Percentiles rank a stretch among this genome's conserved stretches.
phyloP scores from a whole-genome alignment of 2,329 filamentous ascomycete species.

The Fusarium secorum region DNA sequence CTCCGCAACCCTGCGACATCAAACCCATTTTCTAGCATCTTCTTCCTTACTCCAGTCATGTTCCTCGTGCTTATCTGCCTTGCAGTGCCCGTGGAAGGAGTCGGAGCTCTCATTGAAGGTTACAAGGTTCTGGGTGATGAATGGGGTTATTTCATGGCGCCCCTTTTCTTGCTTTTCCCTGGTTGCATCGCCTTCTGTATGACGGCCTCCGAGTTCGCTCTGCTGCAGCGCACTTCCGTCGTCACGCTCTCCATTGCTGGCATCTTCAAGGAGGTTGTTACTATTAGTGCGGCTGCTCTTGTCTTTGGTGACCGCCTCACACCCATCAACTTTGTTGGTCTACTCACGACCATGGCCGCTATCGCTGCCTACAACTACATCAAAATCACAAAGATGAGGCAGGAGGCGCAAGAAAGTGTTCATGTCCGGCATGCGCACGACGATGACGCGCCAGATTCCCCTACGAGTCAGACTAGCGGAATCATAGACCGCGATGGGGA shows the following conservation, averaged over 20 bases:
- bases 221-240: conserved; percentile 92
- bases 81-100: conserved; percentile 86
- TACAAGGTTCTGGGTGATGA: conserved; percentile 68
- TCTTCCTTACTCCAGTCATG: conserved; percentile 98
- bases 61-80: conserved; percentile 82
- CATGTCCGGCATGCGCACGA: conserved; percentile 52
- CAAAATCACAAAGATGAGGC: conserved; percentile 89
- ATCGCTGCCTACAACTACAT: conserved; percentile 94
- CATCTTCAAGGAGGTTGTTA: conserved; percentile 99
- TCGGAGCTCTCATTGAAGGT: conserved; percentile 71
- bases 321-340: conserved; percentile 82
- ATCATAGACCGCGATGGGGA: conserved; percentile 54
- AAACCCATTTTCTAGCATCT: conserved; percentile 96
- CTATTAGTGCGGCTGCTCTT: conserved; percentile 85
- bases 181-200: conserved; percentile 93
- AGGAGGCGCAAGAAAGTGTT: conserved; percentile 69
- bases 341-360: conserved; percentile 86
- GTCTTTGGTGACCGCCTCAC: conserved; percentile 91
- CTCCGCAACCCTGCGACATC: conserved; percentile 93
- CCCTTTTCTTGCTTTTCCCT: conserved; percentile 84
- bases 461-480: conserved; percentile 50
- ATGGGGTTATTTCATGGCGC: conserved; percentile 72
- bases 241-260: conserved; percentile 96
- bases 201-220: conserved; percentile 94
- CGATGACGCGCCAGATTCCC: conserved; percentile 43